phyloP scores from a whole-genome alignment of 257 asterid species.

The Nemophila menziesii region DNA sequence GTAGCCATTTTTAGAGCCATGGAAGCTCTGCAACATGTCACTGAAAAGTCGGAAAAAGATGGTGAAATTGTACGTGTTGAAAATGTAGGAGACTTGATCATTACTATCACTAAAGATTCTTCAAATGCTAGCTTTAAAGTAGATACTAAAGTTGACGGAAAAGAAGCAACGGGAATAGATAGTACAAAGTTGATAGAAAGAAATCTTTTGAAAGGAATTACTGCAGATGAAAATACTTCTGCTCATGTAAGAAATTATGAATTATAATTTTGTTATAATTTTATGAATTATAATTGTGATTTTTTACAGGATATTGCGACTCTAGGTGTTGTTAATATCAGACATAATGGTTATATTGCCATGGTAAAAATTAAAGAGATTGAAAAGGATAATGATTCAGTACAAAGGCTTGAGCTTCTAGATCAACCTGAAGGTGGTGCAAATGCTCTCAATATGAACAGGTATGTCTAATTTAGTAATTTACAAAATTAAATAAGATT shows the following conservation, averaged over 20 bases:
- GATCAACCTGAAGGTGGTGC: constrained; percentile 98
- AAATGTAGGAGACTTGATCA: constrained; percentile 69
- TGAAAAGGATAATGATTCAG: constrained; percentile 30
- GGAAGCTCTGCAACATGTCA: constrained; percentile 57
- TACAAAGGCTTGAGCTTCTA: constrained; percentile 52
- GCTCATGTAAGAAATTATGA: constrained; percentile 63
- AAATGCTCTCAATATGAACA: constrained; percentile 88
- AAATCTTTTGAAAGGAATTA: constrained; percentile 86
- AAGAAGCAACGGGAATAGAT: constrained; percentile 53
- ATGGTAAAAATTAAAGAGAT: constrained; percentile 69
- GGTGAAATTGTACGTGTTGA: constrained; percentile 32
- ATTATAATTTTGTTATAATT: too few species aligned
- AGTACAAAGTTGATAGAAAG: constrained; percentile 57
- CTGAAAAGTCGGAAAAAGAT: constrained; percentile 36
- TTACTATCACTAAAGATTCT: constrained; percentile 62
- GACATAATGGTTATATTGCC: constrained; percentile 72
- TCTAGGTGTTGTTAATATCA: constrained; percentile 63
- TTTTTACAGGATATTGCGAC: constrained; percentile 90
- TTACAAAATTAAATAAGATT: background rate
- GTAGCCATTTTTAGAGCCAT: constrained; percentile 87
- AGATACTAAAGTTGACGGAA: constrained; percentile 88
- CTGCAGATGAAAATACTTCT: constrained; percentile 92
- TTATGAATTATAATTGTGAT: too few species aligned
- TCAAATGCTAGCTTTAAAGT: constrained; percentile 76
- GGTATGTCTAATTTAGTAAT: constrained; percentile 25